Evolutionary conservation across 176 grass and related monocot species (phyloP), one percentile per base, ranked within the genome.

Genomic region (Paspalum vaginatum): DNA sequence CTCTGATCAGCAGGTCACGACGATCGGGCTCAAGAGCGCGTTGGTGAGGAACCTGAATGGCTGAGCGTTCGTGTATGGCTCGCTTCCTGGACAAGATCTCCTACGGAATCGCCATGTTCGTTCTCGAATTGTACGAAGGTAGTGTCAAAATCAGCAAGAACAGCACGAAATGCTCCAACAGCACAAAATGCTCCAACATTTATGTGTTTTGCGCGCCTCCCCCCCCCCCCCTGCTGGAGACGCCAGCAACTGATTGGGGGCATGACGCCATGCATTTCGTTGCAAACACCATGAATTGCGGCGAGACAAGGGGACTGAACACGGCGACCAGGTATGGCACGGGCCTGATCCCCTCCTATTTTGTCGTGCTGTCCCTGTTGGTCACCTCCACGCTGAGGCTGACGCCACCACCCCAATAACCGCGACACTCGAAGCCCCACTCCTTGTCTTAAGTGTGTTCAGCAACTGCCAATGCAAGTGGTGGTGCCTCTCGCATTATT

Each of bases 51-150:
- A 94, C 56, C 17, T 94, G 26, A 91, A 94, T 58, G 88, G 91
- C 25, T 77, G 70, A 57, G 88, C 85, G 15, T 91, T 94, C 62
- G 88, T 94, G 52, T 94, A 91, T 38, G 88, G 91, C 55, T 94
- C 91, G 91, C 84, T 94, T 94, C 83, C 4, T 88, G 75, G 91
- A 94, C 80, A 94, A 91, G 88, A 83, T 91, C 20, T 94, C 85
- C 10, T 94, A 85, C 54, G 91, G 91, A 12, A 65, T 94, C 63
- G 85, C 91, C 4, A 53, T 94, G 16, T 94, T 86, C 70, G 85
- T 85, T 3, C 91, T 94, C 18, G 88, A 94, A 65, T 94, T 88
- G 4, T 94, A 91, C 45, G 85, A 94, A 88, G 89, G 89, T 88
- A 83, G 25, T 52, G 11, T 8, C 2, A 9, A 85, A 85, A 82